These are phyloP conservation scores for Pulveroboletus sp. DNA, from an alignment of 768 basidiomycete genomes.

Conservation along the genomic window DNA sequence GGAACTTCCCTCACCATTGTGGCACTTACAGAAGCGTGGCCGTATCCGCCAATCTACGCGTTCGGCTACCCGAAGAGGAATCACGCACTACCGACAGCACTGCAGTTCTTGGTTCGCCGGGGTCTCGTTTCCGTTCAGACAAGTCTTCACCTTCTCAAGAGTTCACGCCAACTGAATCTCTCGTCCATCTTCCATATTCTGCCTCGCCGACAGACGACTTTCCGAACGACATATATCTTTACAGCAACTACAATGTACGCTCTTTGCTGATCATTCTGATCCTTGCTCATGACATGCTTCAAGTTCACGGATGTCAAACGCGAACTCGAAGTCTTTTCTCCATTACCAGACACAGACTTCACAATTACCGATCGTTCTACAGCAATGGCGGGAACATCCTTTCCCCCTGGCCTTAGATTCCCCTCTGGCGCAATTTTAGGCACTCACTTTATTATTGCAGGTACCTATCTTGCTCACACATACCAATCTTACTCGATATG, in stretches of 20 bases:
- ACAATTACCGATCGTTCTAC: slow-evolving; percentile 77
- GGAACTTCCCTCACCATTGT: slow-evolving; percentile 87
- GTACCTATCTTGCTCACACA: slow-evolving; percentile 91
- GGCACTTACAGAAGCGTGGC: slow-evolving; percentile 96
- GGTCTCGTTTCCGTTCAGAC: slow-evolving; percentile 56
- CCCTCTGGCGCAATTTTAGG: slow-evolving; percentile 93
- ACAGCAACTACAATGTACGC: slow-evolving; percentile 93
- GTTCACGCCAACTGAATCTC: slow-evolving; percentile 54
- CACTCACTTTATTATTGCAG: slow-evolving; percentile 88
- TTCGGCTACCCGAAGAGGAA: slow-evolving; percentile 70
- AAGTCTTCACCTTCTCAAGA: slow-evolving; percentile 43
- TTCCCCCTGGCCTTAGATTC: slow-evolving; percentile 94
- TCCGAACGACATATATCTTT: slow-evolving; percentile 86
- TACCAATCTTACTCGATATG: slow-evolving; percentile 96
- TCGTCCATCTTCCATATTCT: slow-evolving; percentile 77
- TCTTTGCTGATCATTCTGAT: slow-evolving; percentile 1
- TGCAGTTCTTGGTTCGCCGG: slow-evolving; percentile 50
- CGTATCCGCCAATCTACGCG: slow-evolving; percentile 65
- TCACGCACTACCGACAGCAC: slow-evolving; percentile 38
- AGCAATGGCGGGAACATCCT: slow-evolving; percentile 75
- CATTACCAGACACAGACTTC: slow-evolving; percentile 72
- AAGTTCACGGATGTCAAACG: slow-evolving; percentile 95
- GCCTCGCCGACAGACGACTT: slow-evolving; percentile 66
- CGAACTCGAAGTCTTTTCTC: slow-evolving; percentile 89
- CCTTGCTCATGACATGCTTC: slow-evolving; percentile 8